Evolutionary conservation across 805 yeast genomes (phyloP).

Genomic region (Starmerella davenportii): DNA sequence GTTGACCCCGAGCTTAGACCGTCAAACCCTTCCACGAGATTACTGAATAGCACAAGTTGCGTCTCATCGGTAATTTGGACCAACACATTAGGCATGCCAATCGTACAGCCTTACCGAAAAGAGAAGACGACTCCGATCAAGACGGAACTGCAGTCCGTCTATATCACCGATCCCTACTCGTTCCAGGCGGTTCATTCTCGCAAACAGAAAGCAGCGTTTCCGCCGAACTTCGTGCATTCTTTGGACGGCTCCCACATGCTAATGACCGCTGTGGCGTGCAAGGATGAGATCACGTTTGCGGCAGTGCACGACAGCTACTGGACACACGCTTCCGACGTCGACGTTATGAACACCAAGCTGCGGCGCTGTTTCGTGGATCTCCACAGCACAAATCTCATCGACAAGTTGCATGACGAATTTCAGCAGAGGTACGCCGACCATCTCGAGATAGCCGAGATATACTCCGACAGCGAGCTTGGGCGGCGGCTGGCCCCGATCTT

Average conservation of each 20-base stretch:
- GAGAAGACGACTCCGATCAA: conserved; percentile 42
- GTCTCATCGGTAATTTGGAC: conserved; percentile 95
- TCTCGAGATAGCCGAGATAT: conserved; percentile 41
- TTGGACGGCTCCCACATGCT: conserved; percentile 95
- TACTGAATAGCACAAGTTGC: conserved; percentile 27
- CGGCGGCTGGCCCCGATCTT: conserved; percentile 27
- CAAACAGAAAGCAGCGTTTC: conserved; percentile 82
- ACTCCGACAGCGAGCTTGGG: conserved; percentile 32
- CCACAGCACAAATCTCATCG: conserved; percentile 58
- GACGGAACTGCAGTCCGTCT: conserved; percentile 81
- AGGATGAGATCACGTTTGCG: conserved; percentile 54
- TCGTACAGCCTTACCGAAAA: conserved; percentile 89
- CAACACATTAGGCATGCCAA: conserved; percentile 83
- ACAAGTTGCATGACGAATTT: conserved; percentile 57
- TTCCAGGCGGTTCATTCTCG: conserved; percentile 68
- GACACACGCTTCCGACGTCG: conserved; percentile 86
- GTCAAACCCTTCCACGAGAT: conserved; percentile 3
- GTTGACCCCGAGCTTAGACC: conserved; percentile 18
- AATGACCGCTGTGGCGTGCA: conserved; percentile 64
- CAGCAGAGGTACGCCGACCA: conserved; percentile 60
- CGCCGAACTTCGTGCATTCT: conserved; percentile 90
- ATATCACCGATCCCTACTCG: conserved; percentile 72
- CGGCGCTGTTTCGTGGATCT: conserved; percentile 65
- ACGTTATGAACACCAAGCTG: conserved; percentile 46
- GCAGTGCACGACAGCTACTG: conserved; percentile 96